These are phyloP conservation scores for Mallotus japonicus DNA, from an alignment of 441 rosid species.

Conservation along the genomic window DNA sequence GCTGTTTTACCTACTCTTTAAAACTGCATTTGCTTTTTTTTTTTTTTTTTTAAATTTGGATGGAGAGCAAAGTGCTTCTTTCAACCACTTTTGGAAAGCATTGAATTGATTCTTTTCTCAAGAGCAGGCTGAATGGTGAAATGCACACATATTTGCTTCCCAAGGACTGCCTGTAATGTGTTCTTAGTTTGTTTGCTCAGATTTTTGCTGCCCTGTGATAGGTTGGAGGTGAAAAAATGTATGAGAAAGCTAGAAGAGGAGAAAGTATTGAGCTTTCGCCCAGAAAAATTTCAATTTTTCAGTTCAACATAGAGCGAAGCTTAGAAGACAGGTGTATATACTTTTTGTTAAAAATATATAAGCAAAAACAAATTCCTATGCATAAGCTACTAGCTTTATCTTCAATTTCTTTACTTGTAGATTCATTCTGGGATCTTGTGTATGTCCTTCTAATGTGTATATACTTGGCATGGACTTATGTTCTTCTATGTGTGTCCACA, in stretches of 20 bases:
- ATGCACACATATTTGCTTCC: not conserved
- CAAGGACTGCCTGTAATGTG: not conserved
- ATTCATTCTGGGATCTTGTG: not conserved
- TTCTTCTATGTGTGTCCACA: not conserved
- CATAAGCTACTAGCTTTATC: not conserved
- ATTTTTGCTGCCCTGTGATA: conserved; percentile 21
- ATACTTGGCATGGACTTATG: not conserved
- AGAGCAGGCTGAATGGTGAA: not conserved
- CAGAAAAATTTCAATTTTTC: conserved; percentile 78
- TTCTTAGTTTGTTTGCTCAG: conserved; percentile 8
- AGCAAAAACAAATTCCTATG: not conserved
- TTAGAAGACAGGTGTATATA: conserved; percentile 74
- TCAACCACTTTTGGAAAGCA: not conserved
- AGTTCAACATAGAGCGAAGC: conserved; percentile 81
- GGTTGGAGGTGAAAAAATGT: conserved; percentile 99
- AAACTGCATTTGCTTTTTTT: not conserved
- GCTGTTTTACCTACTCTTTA: not conserved
- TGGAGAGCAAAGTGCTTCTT: not conserved
- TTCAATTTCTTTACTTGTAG: not conserved
- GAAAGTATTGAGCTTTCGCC: conserved; percentile 88
- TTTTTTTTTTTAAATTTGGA: not conserved
- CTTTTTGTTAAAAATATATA: conserved; percentile 16
- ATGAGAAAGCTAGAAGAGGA: conserved; percentile 96
- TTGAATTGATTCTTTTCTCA: not conserved
- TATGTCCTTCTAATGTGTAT: not conserved